Base-by-base conservation (phyloP, 2,329 filamentous ascomycete genomes). In the Catunica adiposa region DNA sequence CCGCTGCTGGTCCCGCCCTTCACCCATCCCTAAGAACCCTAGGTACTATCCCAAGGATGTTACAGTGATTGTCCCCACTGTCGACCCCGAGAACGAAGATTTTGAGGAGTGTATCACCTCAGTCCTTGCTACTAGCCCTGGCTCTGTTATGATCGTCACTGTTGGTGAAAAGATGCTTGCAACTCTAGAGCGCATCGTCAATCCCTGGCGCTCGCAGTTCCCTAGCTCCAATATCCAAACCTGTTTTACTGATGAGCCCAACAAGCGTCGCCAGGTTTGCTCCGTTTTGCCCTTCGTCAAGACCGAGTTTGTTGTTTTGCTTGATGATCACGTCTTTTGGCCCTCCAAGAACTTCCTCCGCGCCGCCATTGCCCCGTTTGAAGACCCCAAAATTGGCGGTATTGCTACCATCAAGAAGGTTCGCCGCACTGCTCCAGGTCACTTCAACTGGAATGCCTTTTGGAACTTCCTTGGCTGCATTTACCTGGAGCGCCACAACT, bases 401-500 rank as follows among this genome's bases (percentile, higher is more conserved):
- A 78, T 79, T 0, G 78, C 73, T 0, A 79, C 77, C 5, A 73
- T 72, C 61, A 81, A 82, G 64, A 69, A 69, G 0, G 76, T 78
- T 5, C 65, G 67, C 4, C 71, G 75, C 1, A 66, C 67, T 5
- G 54, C 56, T 0, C 60, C 60, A 0, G 63, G 64, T 3, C 29
- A 64, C 1, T 66, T 63, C 63, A 56, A 55, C 3, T 65, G 65
- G 55, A 29, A 37, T 0, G 66, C 65, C 0, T 65, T 74, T 54
- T 71, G 70, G 64, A 80, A 82, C 64, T 72, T 79, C 62, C 67
- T 82, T 17, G 78, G 75, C 0, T 73, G 73, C 29, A 64, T 72
- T n/a, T 82, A 82, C 62, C 71, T 83, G 1, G 72, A 77, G 60
- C 74, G 79, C 0, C 77, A 81, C 64, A 82, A 81, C 62, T 83